Percentiles rank a stretch among this genome's conserved stretches.
phyloP scores from a whole-genome alignment of 371 early-diverging fungal species.

The Rhizomucor miehei region DNA sequence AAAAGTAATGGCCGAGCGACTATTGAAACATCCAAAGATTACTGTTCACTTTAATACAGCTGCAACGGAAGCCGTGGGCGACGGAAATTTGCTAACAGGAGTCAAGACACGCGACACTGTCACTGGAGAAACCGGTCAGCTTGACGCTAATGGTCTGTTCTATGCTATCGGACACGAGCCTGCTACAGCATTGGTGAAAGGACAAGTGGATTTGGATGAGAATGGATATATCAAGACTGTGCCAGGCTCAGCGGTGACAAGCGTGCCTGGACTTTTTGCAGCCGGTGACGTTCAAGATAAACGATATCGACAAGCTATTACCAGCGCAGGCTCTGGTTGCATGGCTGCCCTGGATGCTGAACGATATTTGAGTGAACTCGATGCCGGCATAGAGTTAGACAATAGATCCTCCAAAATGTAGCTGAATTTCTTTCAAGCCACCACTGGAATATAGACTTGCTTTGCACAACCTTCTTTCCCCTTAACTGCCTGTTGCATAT shows the following conservation, averaged over 20 bases:
- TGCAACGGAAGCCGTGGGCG: slow-evolving; percentile 85
- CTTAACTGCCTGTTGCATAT: neutral
- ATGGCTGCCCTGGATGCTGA: slow-evolving; percentile 96
- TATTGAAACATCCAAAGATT: slow-evolving; percentile 84
- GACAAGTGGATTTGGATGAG: slow-evolving; percentile 73
- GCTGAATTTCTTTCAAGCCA: neutral
- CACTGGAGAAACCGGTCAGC: slow-evolving; percentile 59
- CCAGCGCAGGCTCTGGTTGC: slow-evolving; percentile 82
- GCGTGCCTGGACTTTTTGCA: slow-evolving; percentile 93
- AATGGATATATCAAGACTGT: slow-evolving; percentile 90
- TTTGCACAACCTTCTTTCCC: neutral
- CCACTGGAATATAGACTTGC: neutral
- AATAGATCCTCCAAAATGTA: slow-evolving; percentile 5
- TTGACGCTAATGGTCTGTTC: slow-evolving; percentile 92
- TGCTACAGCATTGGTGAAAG: slow-evolving; percentile 79
- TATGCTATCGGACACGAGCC: slow-evolving; percentile 99
- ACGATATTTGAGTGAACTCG: slow-evolving; percentile 69
- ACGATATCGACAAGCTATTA: slow-evolving; percentile 84
- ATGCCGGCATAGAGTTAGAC: slow-evolving; percentile 24
- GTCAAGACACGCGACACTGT: slow-evolving; percentile 73
- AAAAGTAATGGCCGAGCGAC: slow-evolving; percentile 93
- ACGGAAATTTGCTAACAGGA: slow-evolving; percentile 70
- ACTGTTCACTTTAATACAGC: slow-evolving; percentile 90
- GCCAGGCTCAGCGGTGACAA: slow-evolving; percentile 83
- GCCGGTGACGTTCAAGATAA: slow-evolving; percentile 99